Evolutionary conservation across 345 rosid genomes (phyloP), one percentile per base, ranked within the genome.

Genomic region (Citrus hindsii): DNA sequence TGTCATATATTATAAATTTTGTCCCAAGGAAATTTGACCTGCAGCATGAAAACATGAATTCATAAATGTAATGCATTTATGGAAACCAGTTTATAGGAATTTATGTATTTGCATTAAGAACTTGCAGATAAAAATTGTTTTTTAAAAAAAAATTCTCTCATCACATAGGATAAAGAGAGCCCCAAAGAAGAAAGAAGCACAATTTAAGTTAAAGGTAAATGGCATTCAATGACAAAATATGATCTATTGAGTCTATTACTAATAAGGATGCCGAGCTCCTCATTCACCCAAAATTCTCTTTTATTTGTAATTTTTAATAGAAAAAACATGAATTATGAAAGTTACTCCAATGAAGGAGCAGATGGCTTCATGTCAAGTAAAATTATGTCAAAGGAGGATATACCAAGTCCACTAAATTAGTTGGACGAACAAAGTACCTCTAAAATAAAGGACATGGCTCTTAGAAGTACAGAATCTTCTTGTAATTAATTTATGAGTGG

Each of bases 1-100:
- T 90, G 51, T 90, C 93, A 71, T 88, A 90, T 38, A 88, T 87
- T 79, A 88, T 83, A 71, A 90, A 90, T 78, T 90, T 90, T 32
- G 93, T 90, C 60, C 93, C 93, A 1, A 90, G 90, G 75, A 90
- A 90, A 79, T 90, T 90, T 79, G 93, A 90, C 76, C 93, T 90
- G 84, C 55, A 83, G 58, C 35, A 68, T n/a, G 14, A 65, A 65
- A 7, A 69, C 4, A n/a, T 62, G 13, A 62, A 73, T 66, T 67
- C 22, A 1, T 30, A 30, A 62, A 28, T 22, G 38, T 10, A 9
- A 25, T 21, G 3, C 19, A 33, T n/a, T 10, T 19, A 71, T 55
- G 24, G 7, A 25, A 67, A 65, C 6, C n/a, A 78, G 6, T 42
- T 59, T 69, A 77, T 61, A 25, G 18, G 25, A 33, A 59, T 61